Conservation (phyloP, 75 land plant species). For the Selaginella moellendorffii region DNA sequence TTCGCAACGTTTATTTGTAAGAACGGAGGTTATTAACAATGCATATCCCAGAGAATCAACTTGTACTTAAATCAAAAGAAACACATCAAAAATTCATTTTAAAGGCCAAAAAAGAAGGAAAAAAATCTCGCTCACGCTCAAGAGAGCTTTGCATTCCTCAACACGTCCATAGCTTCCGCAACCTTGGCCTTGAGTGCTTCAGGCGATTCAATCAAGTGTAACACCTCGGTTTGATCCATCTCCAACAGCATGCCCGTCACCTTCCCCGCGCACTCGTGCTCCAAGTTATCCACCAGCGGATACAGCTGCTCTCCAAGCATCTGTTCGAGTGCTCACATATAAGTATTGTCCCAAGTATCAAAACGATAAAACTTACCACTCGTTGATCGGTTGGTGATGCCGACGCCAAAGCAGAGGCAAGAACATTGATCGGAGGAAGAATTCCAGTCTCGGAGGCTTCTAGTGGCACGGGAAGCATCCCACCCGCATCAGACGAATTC, state of each 20-base stretch:
- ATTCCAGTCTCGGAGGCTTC: conserved; percentile 4
- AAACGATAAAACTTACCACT: conserved; percentile 28
- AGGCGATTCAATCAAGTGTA: conserved; percentile 64
- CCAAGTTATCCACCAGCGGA: conserved; percentile 55
- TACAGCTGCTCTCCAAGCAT: conserved; percentile 69
- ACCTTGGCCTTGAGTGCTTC: no score
- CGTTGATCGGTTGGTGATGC: conserved; percentile 84
- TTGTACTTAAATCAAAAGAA: no score
- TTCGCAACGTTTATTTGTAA: no score
- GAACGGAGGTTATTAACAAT: no score
- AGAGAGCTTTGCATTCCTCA: conserved; percentile 54
- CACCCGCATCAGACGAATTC: neutral
- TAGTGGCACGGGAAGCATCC: conserved; percentile 1
- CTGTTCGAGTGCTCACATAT: no score
- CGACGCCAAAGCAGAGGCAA: conserved; percentile 91
- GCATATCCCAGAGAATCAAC: no score
- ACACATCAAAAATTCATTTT: no score
- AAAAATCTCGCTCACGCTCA: no score
- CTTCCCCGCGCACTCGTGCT: no score
- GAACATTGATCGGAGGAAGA: conserved; percentile 34
- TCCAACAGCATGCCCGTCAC: conserved; percentile 85
- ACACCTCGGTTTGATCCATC: conserved; percentile 76
- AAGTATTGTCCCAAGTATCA: no score
- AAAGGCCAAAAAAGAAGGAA: no score
- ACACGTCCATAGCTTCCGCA: conserved; percentile 78